Base-by-base conservation (phyloP, 768 basidiomycete species). In the Tylopilus vinaceipallidus region DNA sequence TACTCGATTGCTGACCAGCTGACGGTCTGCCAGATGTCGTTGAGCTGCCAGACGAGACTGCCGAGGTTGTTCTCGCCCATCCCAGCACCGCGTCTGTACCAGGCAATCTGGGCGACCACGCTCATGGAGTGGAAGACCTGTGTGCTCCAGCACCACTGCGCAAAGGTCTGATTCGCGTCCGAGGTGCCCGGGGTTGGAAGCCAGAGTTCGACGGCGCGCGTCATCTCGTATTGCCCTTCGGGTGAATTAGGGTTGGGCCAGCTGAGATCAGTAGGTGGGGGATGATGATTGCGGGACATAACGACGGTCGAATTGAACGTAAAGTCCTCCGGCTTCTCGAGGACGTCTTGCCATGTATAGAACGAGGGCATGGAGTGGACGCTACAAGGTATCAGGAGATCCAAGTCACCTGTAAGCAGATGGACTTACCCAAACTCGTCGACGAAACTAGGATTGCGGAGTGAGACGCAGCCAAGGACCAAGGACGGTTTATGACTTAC, bases 291-390 rank as follows among this genome's bases (percentile, higher is more conserved):
- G 32, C 80, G 72, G 8, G 80, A 79, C 54, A 72, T 68, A 8
- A 82, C 80, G 9, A 77, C 78, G 0, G 77, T 77, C 0, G 79
- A 80, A 61, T 81, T 81, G 67, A 82, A 81, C 20, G 68, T 68
- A 62, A 79, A 81, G 56, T 81, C 80, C 11, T 72, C 74, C 0
- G 75, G 71, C 3, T 73, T 73, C 17, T 62, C 54, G 5, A 82
- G 72, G 2, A 78, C 81, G 58, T 82, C 78, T 55, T 81, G 72
- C 80, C 80, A 83, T 42, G 68, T 76, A 52, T 79, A 82, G 64
- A 82, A 79, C 1, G 80, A 81, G 3, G 80, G 81, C 75, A 81
- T 79, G 0, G 81, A 82, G 60, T 81, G 81, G 65, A 81, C 81
- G 7, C 79, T 80, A 32, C 14, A 24, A 32, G 2, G 24, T n/a